Conservation (phyloP, 352 stramenopile species). For the Pythium sp. region DNA sequence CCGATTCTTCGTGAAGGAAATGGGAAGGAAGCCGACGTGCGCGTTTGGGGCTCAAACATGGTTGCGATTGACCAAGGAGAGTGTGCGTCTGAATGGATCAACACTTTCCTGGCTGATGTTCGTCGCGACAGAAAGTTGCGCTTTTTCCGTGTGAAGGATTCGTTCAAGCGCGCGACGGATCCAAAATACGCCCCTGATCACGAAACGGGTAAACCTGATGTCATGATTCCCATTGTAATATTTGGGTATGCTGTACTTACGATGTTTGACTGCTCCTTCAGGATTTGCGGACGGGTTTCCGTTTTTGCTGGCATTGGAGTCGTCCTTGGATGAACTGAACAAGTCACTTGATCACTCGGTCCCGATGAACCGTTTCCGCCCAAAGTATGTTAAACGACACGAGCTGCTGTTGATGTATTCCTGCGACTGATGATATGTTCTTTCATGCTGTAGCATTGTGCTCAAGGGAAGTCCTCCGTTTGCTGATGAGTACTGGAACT, state of each 20-base stretch:
- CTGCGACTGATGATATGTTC: not conserved
- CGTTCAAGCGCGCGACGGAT: constrained; percentile 49
- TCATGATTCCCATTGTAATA: not conserved
- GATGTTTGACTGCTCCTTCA: constrained; percentile 6
- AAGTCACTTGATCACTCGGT: constrained; percentile 43
- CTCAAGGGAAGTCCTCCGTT: constrained; percentile 60
- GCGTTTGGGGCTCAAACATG: constrained; percentile 61
- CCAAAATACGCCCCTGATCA: constrained; percentile 60
- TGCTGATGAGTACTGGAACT: constrained; percentile 75
- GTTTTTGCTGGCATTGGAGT: constrained; percentile 58
- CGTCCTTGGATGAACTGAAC: constrained; percentile 66
- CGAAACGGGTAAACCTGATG: constrained; percentile 31
- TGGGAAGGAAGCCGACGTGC: constrained; percentile 33
- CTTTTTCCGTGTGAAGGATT: constrained; percentile 58
- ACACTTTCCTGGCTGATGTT: constrained; percentile 41
- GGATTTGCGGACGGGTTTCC: constrained; percentile 80
- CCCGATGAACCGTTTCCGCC: constrained; percentile 80
- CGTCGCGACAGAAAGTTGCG: constrained; percentile 38
- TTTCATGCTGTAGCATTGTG: constrained; percentile 50
- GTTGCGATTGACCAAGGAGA: constrained; percentile 63
- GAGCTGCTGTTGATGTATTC: not conserved
- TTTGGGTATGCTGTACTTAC: not conserved
- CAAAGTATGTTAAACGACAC: constrained; percentile 48
- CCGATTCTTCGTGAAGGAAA: constrained; percentile 39
- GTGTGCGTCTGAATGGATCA: constrained; percentile 57